These are phyloP conservation scores for Kalanchoe fedtschenkoi DNA, from an alignment of 164 flowering plant species.

Conservation along the genomic window DNA sequence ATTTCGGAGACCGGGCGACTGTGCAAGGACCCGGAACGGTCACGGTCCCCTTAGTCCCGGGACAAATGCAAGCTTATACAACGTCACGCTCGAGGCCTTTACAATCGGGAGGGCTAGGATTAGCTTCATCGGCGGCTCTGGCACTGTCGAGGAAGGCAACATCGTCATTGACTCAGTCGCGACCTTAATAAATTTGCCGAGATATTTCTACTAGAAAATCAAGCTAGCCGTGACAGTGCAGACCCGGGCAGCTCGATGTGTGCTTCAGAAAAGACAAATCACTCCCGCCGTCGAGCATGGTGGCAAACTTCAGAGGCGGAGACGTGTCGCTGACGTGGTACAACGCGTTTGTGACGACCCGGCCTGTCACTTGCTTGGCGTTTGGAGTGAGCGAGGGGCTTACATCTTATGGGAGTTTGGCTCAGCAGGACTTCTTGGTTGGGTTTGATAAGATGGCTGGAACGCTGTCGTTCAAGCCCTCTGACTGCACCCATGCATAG, in stretches of 20 bases:
- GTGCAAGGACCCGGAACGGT: no score
- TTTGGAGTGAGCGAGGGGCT: background rate
- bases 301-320: conserved; percentile 9
- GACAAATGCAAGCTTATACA: conserved; percentile 24
- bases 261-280: conserved; percentile 5
- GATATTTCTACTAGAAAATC: conserved; percentile 10
- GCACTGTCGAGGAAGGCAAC: conserved; percentile 17
- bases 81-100: conserved; percentile 28
- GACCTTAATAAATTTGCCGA: conserved; percentile 23
- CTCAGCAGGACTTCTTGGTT: conserved; percentile 14
- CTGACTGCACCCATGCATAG: conserved; percentile 11
- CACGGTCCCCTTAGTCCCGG: background rate
- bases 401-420: conserved; percentile 11
- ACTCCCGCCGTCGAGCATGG: conserved; percentile 6
- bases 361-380: conserved; percentile 10
- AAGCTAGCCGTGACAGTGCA: conserved; percentile 6
- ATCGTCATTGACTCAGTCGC: conserved; percentile 66
- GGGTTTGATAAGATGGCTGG: conserved; percentile 9
- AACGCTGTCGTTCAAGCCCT: conserved; percentile 10
- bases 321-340: conserved; percentile 7
- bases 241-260: conserved; percentile 5
- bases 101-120: conserved; percentile 26
- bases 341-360: conserved; percentile 10
- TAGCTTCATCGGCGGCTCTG: background rate
- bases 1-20: no score